Percentiles rank a stretch among this genome's conserved stretches.
phyloP scores from a whole-genome alignment of 257 asterid genomes.

The Gynochthodes officinalis region DNA sequence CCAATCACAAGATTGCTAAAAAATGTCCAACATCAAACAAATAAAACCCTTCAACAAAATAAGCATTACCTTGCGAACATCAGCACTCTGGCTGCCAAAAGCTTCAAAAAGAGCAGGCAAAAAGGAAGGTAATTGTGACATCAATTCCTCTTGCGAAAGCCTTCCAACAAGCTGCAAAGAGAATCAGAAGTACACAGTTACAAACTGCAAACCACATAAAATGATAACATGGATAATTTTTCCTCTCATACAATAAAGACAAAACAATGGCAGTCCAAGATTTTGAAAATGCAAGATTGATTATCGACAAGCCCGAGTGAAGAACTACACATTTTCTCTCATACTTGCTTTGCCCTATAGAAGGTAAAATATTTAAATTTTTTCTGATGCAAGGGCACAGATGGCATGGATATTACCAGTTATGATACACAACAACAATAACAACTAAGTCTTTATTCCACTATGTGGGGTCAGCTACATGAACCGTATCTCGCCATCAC shows the following conservation, averaged over 20 bases:
- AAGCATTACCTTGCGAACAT: slow-evolving; percentile 83
- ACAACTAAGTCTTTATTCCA: no score
- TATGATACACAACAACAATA: neutral
- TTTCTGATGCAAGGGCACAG: neutral
- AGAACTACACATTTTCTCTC: neutral
- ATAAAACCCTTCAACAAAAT: neutral
- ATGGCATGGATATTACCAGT: neutral
- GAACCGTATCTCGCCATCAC: no score
- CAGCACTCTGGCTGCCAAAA: slow-evolving; percentile 96
- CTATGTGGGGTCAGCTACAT: no score
- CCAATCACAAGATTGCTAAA: no score
- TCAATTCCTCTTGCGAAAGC: slow-evolving; percentile 86
- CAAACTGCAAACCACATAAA: slow-evolving; percentile 18
- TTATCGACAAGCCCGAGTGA: neutral
- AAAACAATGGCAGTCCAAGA: neutral
- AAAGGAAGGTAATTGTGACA: slow-evolving; percentile 80
- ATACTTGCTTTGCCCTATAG: neutral
- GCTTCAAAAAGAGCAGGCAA: slow-evolving; percentile 97
- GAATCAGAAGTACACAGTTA: slow-evolving; percentile 14
- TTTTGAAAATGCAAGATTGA: neutral
- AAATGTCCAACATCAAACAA: slow-evolving; percentile 2
- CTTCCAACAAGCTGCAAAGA: slow-evolving; percentile 83
- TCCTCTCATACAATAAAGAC: neutral
- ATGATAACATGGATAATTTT: neutral
- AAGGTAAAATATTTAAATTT: neutral